Conservation (phyloP, 306 rosid genomes). For the Ziziphus jujuba region DNA sequence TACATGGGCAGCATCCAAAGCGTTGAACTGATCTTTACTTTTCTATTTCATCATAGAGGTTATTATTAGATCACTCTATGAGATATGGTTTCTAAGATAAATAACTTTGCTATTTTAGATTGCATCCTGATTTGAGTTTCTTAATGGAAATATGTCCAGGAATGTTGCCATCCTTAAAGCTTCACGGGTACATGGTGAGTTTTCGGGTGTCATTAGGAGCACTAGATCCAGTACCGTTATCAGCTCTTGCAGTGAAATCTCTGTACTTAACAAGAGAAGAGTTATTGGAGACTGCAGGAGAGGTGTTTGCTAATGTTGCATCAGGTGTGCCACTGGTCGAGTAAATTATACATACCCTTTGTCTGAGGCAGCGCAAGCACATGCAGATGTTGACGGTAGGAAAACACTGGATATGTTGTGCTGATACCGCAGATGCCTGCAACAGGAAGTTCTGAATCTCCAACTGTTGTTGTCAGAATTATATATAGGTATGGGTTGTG, state of each 20-base stretch:
- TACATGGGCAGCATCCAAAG: too few relatives aligned
- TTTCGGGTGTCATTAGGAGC: constrained; percentile 78
- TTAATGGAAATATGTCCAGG: constrained; percentile 31
- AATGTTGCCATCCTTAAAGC: constrained; percentile 66
- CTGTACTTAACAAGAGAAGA: constrained; percentile 69
- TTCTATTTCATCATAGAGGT: too few relatives aligned
- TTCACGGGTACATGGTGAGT: constrained; percentile 62
- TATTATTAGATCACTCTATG: too few relatives aligned
- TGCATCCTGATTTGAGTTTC: neutral
- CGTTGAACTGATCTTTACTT: too few relatives aligned
- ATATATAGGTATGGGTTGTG: too few relatives aligned
- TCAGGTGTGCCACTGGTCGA: constrained; percentile 56
- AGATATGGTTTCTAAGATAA: too few relatives aligned
- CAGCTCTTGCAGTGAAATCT: constrained; percentile 61
- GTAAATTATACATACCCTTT: constrained; percentile 72
- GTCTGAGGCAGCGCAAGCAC: constrained; percentile 74
- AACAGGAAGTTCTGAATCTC: too few relatives aligned
- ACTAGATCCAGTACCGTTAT: constrained; percentile 76
- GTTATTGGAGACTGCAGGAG: constrained; percentile 53
- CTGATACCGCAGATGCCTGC: constrained; percentile 47
- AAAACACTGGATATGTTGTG: constrained; percentile 73
- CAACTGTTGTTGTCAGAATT: too few relatives aligned
- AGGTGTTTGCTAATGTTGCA: constrained; percentile 54
- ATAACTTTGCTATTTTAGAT: neutral
- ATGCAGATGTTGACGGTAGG: constrained; percentile 63